Conservation (phyloP, 805 yeast species). For the Scheffersomyces stipitis region DNA sequence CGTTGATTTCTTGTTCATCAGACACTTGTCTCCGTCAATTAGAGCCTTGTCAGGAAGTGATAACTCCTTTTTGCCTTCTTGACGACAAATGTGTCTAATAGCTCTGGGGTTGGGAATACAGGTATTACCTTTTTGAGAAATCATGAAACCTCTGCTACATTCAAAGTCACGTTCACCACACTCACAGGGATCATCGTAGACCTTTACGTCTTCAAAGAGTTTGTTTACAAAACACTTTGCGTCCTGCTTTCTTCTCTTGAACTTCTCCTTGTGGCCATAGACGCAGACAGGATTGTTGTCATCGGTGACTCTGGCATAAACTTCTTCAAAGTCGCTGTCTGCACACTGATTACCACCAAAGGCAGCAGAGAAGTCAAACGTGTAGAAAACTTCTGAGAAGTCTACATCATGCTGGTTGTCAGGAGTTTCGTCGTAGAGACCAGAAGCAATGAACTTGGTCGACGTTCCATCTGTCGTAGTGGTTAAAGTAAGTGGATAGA, state of each 20-base stretch:
- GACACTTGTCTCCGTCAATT: conserved; percentile 48
- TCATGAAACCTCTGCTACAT: conserved; percentile 53
- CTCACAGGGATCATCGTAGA: conserved; percentile 55
- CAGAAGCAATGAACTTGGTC: conserved; percentile 52
- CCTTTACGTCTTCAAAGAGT: conserved; percentile 46
- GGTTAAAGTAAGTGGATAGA: conserved; percentile 44
- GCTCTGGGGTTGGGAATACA: conserved; percentile 45
- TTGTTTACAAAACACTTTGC: conserved; percentile 62
- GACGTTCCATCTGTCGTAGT: conserved; percentile 75
- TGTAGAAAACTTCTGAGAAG: conserved; percentile 21
- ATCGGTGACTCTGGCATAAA: conserved; percentile 50
- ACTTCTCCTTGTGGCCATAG: conserved; percentile 66
- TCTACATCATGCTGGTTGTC: conserved; percentile 7
- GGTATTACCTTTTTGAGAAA: conserved; percentile 30
- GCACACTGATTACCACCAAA: conserved; percentile 48
- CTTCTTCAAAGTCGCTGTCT: conserved; percentile 60
- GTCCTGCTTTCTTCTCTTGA: conserved; percentile 60
- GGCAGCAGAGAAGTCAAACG: conserved; percentile 59
- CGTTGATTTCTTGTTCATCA: conserved; percentile 18
- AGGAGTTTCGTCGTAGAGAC: conserved; percentile 24
- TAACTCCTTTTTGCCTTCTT: conserved; percentile 18
- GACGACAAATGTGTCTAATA: conserved; percentile 24
- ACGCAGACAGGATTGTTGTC: conserved; percentile 50
- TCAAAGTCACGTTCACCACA: conserved; percentile 71
- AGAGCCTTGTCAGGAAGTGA: conserved; percentile 39